phyloP scores from a whole-genome alignment of 345 rosid species.

The Citrus sinensis region DNA sequence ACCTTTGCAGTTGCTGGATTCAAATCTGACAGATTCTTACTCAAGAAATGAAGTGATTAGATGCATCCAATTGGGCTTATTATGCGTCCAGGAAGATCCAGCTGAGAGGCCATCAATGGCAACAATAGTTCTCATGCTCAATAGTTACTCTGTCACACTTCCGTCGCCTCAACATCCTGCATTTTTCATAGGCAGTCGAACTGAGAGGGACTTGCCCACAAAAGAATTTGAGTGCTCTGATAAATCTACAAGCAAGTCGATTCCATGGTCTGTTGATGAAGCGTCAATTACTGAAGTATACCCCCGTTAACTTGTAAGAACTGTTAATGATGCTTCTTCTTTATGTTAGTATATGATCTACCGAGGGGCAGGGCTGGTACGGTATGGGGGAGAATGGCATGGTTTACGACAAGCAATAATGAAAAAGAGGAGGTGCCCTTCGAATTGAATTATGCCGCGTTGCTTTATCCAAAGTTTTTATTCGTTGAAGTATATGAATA shows the following conservation, averaged over 20 bases:
- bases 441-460: neutral
- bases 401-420: neutral
- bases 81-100: conserved; percentile 32
- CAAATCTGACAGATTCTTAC: conserved; percentile 10
- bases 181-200: conserved; percentile 3
- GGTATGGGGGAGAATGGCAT: neutral
- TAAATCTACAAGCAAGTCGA: conserved; percentile 2
- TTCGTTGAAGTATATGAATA: neutral
- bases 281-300: conserved; percentile 30
- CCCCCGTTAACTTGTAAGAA: conserved; percentile 26
- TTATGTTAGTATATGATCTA: neutral
- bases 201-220: neutral
- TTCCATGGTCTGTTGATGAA: conserved; percentile 28
- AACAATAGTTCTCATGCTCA: conserved; percentile 28
- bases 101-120: conserved; percentile 37
- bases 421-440: neutral
- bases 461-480: neutral
- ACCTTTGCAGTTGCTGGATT: conserved; percentile 15
- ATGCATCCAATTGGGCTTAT: conserved; percentile 33
- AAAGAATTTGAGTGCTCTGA: neutral
- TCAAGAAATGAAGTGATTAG: conserved; percentile 19
- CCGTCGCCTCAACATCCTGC: conserved; percentile 19
- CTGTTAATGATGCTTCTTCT: neutral
- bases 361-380: neutral
- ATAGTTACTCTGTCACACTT: conserved; percentile 20